A percentile compares a stretch with the other conserved stretches of the same genome.
phyloP scores from a whole-genome alignment of 805 yeast species.

The Hanseniaspora meyeri region DNA sequence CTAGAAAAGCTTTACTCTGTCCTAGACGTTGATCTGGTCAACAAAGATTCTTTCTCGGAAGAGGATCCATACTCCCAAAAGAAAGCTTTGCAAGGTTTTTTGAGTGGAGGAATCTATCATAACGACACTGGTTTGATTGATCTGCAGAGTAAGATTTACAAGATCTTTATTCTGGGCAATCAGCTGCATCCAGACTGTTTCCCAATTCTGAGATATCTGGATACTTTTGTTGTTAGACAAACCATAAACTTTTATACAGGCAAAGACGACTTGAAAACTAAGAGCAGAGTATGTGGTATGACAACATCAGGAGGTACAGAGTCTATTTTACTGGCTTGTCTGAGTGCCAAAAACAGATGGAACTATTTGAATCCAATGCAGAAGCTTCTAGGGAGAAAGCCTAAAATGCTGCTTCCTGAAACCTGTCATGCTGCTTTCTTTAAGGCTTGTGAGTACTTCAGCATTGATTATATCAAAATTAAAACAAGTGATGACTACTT shows the following conservation, averaged over 20 bases:
- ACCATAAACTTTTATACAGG: conserved; percentile 49
- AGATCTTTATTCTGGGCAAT: conserved; percentile 71
- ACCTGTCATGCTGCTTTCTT: conserved; percentile 93
- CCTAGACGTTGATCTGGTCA: not conserved
- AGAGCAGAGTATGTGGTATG: conserved; percentile 46
- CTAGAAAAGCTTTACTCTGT: conserved; percentile 36
- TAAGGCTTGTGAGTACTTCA: conserved; percentile 84
- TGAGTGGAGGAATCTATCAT: conserved; percentile 93
- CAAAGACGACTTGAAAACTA: not conserved
- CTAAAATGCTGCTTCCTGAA: conserved; percentile 80
- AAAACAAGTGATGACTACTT: conserved; percentile 55
- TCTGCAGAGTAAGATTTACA: conserved; percentile 67
- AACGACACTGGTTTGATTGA: conserved; percentile 72
- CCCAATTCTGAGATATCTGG: conserved; percentile 95
- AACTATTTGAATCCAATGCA: conserved; percentile 34
- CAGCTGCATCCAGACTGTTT: conserved; percentile 95
- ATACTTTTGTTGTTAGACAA: conserved; percentile 88
- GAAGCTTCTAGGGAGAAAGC: conserved; percentile 47
- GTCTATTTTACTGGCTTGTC: conserved; percentile 70
- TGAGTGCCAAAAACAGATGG: conserved; percentile 67
- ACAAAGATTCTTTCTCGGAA: conserved; percentile 23
- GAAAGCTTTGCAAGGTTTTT: conserved; percentile 40
- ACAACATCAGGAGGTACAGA: conserved; percentile 94
- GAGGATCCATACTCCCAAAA: conserved; percentile 48
- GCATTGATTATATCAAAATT: conserved; percentile 48